phyloP scores from a whole-genome alignment of 2,329 filamentous ascomycete species.

The Cladosporium halotolerans region DNA sequence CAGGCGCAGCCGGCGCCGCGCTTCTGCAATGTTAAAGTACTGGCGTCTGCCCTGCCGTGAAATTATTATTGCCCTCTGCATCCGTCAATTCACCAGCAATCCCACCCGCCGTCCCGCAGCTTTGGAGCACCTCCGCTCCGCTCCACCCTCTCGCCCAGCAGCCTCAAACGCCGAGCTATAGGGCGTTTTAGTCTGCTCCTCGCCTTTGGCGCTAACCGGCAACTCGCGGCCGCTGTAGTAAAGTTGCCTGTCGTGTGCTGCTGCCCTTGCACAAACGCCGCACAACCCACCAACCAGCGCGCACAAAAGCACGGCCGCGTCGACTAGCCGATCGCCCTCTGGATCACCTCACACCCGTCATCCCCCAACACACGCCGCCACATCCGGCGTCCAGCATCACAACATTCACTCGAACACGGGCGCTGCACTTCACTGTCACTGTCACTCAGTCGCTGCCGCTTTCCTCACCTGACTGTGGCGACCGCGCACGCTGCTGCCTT shows the following conservation, averaged over 20 bases:
- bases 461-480: neutral
- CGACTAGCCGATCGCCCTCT: constrained; percentile 7
- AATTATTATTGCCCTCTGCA: neutral
- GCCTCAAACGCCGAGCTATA: neutral
- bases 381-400: too few relatives aligned
- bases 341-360: constrained; percentile 7
- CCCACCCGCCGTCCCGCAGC: neutral
- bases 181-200: neutral
- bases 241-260: neutral
- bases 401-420: too few relatives aligned
- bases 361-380: too few relatives aligned
- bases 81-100: neutral
- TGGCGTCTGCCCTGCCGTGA: neutral
- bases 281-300: constrained; percentile 9
- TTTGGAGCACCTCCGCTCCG: neutral
- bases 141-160: neutral
- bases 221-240: neutral
- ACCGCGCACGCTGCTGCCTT: constrained; percentile 7
- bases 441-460: neutral
- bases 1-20: neutral
- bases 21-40: constrained; percentile 4
- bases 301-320: constrained; percentile 7
- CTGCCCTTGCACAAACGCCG: constrained; percentile 10
- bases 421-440: neutral
- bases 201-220: neutral